A percentile compares a stretch with the other conserved stretches of the same genome.
Evolutionary conservation across 139 green algal species (phyloP).

Genomic region (Micractinium sp.): DNA sequence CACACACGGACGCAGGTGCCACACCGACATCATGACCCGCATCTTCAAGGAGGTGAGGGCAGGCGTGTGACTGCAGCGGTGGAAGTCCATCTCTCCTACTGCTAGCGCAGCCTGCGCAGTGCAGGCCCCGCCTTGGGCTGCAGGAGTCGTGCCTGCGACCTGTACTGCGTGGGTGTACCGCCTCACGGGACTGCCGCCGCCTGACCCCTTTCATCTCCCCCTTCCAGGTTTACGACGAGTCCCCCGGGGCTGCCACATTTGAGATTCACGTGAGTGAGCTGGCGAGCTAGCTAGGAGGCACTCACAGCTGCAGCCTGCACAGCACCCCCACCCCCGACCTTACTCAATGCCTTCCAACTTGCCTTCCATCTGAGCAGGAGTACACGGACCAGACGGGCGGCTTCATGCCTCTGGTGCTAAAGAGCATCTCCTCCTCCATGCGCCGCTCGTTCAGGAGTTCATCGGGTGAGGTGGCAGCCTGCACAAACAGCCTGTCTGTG

Average conservation of each 20-base stretch:
- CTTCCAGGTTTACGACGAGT: constrained; percentile 6
- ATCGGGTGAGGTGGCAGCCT: not conserved
- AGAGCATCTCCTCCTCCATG: constrained; percentile 28
- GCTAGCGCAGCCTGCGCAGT: too few relatives aligned
- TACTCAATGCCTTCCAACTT: too few relatives aligned
- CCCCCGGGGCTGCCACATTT: constrained; percentile 21
- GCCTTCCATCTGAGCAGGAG: not conserved
- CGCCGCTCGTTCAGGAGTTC: not conserved
- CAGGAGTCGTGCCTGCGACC: too few relatives aligned
- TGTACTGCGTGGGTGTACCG: too few relatives aligned
- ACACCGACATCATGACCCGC: constrained; percentile 31
- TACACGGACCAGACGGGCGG: not conserved
- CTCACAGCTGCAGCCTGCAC: not conserved
- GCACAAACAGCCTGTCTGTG: too few relatives aligned
- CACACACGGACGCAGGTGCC: not conserved
- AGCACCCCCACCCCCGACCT: not conserved
- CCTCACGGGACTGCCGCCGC: too few relatives aligned
- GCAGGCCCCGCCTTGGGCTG: too few relatives aligned
- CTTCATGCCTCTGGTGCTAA: constrained; percentile 32
- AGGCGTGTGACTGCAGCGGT: not conserved
- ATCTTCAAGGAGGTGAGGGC: constrained; percentile 4
- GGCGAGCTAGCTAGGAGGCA: too few relatives aligned
- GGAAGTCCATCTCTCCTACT: not conserved
- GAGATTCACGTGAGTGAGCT: not conserved
- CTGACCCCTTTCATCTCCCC: too few relatives aligned